Base-by-base conservation (phyloP, 371 early-diverging fungal genomes). In the Parasitella parasitica region DNA sequence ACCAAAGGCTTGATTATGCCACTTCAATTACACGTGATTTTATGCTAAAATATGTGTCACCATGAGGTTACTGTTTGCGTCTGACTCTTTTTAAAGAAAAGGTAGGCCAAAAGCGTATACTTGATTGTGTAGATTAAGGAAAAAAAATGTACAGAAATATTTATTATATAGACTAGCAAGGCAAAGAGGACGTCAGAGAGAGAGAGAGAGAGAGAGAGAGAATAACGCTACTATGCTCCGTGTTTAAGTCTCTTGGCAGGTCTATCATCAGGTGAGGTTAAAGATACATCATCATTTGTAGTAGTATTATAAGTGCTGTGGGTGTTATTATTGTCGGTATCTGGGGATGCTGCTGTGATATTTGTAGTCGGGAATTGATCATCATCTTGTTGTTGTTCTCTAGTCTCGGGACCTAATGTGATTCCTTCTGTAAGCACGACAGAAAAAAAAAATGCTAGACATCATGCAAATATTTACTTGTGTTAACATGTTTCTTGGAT, bases 401-500 rank as follows among this genome's bases (percentile, higher is more conserved):
- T 8, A 2, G 20, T 11, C 43, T 43, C 43, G 43, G 43, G 43
- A 43, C 43, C 43, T 43, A 43, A 6, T 18, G 18, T 39, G 1
- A 0, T 6, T 18, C 18, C 15, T 2, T 39, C 15, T 16, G 18
- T 39, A 39, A 39, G 7, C 39, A 39, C 22, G 18, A 11, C 16
- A 41, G 41, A 41, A 41, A 36, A 36, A 36, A 11, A 6, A 41
- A 7, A 5, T 20, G 3, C 13, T 57, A 32, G 12, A 28, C 27
- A 43, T 43, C 22, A 49, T 7, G 32, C 18, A 43, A 43, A 16
- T 9, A 43, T 9, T 20, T 43, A 43, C 18, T 27, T 57, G 57
- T 20, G 20, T 30, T 41, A 28, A 43, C 28, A 12, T 63, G 50
- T 36, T 64, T 64, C 34, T 58, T 64, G 9, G 64, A 53, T 32